Evolutionary conservation across 73 alveolate genomes (phyloP).

Genomic region (Stentor roeselii): DNA sequence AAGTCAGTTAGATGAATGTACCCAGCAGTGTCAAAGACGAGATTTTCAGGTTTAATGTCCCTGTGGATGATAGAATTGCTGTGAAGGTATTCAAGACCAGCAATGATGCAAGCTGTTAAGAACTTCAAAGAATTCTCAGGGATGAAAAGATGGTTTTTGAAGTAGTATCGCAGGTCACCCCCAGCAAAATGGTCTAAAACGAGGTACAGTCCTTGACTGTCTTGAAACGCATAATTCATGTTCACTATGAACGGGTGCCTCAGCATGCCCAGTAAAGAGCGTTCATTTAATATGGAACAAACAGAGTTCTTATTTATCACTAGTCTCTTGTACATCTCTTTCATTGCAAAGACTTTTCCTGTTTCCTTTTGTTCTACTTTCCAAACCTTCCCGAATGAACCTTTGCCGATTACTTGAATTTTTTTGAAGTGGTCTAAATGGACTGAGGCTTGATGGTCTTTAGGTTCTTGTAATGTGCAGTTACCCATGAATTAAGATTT

Average conservation of each 20-base stretch:
- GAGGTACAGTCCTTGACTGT: slow-evolving; percentile 51
- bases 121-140: slow-evolving; percentile 39
- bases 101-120: slow-evolving; percentile 50
- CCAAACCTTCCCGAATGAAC: neutral
- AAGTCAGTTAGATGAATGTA: slow-evolving; percentile 8
- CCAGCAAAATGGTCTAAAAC: slow-evolving; percentile 64
- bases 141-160: slow-evolving; percentile 22
- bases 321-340: neutral
- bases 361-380: neutral
- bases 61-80: slow-evolving; percentile 47
- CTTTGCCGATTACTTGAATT: neutral
- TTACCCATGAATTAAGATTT: neutral
- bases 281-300: slow-evolving; percentile 43
- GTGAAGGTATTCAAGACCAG: slow-evolving; percentile 53
- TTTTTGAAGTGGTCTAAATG: neutral
- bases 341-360: neutral
- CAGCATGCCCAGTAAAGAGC: slow-evolving; percentile 22
- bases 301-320: slow-evolving; percentile 46
- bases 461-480: neutral
- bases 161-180: slow-evolving; percentile 45
- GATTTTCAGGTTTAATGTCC: slow-evolving; percentile 72
- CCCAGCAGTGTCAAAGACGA: slow-evolving; percentile 41
- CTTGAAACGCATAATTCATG: slow-evolving; percentile 70
- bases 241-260: slow-evolving; percentile 48
- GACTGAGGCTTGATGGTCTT: neutral